Base-by-base conservation (phyloP, 306 rosid species). In the Glycine tomentella region DNA sequence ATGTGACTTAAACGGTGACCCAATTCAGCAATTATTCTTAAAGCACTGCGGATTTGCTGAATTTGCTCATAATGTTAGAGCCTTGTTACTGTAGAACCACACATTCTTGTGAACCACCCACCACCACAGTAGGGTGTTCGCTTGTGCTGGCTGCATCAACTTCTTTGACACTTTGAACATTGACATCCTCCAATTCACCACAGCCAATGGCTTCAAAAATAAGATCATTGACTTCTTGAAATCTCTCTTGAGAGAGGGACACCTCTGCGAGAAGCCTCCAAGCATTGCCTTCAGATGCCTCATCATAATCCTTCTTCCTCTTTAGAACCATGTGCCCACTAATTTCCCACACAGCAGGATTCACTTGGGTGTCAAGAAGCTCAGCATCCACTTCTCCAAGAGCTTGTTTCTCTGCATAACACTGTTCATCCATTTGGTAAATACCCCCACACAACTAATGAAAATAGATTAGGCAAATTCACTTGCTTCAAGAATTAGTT, bases 271-370 rank as follows among this genome's bases (percentile, higher is more conserved):
- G 98, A 67, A 94, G 98, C 86, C 87, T 90, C 92, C 97, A 91
- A 40, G 98, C 98, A 74, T 94, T 92, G 83, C 86, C 93, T 85
- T 94, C 97, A 17, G 97, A 92, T 0, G 98, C 98, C 86, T 91
- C 98, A 0, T 91, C 97, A n/a, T 80, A 94, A 78, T 94, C 98
- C 86, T 89, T 83, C 88, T 85, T 92, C 90, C 98, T 90, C 91
- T 94, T 94, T 63, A 94, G 72, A 75, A 94, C 98, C 97, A 94
- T 94, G 88, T 94, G 98, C 34, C 98, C 98, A 31, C 98, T 94
- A 17, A 92, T 92, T 79, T 94, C 98, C 98, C 98, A 94, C 77
- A 92, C 98, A 3, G 98, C 98, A n/a, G 98, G 98, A 74, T 94
- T 94, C 83, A 94, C 98, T 89, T 94, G 98, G 15, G 98, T 94